These are phyloP conservation scores for Taphrina communis DNA, from an alignment of 1,139 yeast genomes.

Conservation along the genomic window DNA sequence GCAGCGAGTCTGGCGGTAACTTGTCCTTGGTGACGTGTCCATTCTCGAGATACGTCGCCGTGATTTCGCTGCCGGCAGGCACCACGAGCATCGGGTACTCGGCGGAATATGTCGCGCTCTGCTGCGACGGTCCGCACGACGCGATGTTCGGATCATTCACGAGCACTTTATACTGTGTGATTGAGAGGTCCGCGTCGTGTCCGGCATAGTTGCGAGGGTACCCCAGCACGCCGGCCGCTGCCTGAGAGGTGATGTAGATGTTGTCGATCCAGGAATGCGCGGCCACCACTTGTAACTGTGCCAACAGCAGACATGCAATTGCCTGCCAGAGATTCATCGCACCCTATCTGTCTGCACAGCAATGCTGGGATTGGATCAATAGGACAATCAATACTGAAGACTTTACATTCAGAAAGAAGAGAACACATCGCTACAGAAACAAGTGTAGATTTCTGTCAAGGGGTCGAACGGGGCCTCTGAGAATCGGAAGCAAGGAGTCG, in stretches of 20 bases:
- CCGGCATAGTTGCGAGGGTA: constrained; percentile 29
- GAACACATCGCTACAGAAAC: neutral
- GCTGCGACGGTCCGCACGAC: constrained; percentile 43
- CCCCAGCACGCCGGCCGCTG: neutral
- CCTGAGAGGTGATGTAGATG: neutral
- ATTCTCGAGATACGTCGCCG: constrained; percentile 44
- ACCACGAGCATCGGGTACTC: constrained; percentile 46
- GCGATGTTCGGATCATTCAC: constrained; percentile 8
- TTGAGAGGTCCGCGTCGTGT: constrained; percentile 12
- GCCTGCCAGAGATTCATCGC: constrained; percentile 23
- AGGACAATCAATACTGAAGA: too few relatives aligned
- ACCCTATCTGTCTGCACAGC: neutral
- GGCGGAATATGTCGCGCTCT: constrained; percentile 42
- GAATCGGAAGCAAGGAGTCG: constrained; percentile 14
- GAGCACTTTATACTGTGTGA: constrained; percentile 16
- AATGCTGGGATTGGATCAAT: too few relatives aligned
- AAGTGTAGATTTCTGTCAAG: constrained; percentile 4
- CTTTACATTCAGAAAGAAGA: too few relatives aligned
- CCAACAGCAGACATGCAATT: neutral
- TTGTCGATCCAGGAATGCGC: constrained; percentile 26
- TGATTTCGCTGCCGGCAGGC: constrained; percentile 44
- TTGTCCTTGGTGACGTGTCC: constrained; percentile 46
- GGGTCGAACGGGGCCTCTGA: neutral
- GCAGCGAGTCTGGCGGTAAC: constrained; percentile 45
- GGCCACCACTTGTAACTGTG: neutral